Evolutionary conservation across 495 filamentous ascomycete genomes (phyloP), one percentile per base, ranked within the genome.

Genomic region (Penicillium coffeae): DNA sequence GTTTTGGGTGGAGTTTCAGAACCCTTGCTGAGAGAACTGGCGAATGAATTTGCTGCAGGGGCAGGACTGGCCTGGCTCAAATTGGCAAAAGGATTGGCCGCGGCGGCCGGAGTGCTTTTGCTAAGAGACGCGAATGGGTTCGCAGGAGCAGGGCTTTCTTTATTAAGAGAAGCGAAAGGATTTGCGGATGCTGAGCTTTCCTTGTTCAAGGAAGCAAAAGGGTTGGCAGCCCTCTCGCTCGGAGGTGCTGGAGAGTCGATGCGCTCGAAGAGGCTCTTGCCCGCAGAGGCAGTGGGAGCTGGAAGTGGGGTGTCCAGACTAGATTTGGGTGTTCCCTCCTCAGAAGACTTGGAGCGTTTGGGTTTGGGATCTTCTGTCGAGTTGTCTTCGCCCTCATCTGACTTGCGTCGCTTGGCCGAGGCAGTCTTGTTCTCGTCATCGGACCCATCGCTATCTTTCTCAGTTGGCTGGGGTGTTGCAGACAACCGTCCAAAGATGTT

Each of bases 401-500:
- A n/a, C n/a, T n/a, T n/a, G n/a, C 30, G 48, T 12, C 50, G 59
- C 30, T 62, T 62, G 8, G 50, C 41, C 10, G 53, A 51, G 3
- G 51, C 52, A 4, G 46, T 34, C 42, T 60, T 47, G 8, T 35
- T 36, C 33, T 65, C 72, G 15, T 60, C 58, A 21, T 51, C 54
- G 34, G 68, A 65, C 9, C 53, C 54, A 2, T 52, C 57, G 38
- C 62, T 64, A n/a, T 63, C 56, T 21, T 64, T 59, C 36, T 63
- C 54, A 20, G 47, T 45, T 16, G 52, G 53, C 33, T 55, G 41
- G 30, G 79, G 79, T 12, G 67, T 69, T 30, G 76, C 79, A 1
- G 81, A 82, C 30, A 85, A 65, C 47, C 84, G 77, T 42, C 81
- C 74, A 47, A 87, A 87, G 19, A 85, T 83, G 50, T 85, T 86